phyloP scores from a whole-genome alignment of 768 basidiomycete genomes.

The Phanerochaete sordida region DNA sequence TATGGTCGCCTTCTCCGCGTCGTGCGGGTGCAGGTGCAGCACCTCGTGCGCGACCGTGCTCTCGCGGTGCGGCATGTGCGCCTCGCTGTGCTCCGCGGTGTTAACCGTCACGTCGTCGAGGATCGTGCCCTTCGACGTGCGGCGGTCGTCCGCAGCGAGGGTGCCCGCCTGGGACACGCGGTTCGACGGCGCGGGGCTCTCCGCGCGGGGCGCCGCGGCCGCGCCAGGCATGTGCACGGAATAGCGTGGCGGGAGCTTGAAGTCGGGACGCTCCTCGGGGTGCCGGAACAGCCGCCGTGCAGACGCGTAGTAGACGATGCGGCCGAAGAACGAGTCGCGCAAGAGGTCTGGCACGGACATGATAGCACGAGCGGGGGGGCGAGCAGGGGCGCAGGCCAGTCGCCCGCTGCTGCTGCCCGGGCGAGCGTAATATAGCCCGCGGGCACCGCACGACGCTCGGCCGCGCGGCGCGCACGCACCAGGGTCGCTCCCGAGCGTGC shows the following conservation, averaged over 20 bases:
- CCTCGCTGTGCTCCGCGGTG: neutral
- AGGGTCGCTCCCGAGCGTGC: neutral
- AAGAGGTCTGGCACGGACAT: neutral
- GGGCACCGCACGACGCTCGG: neutral
- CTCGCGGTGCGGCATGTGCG: neutral
- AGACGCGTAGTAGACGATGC: slow-evolving; percentile 25
- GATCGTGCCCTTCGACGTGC: neutral
- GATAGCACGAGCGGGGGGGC: neutral
- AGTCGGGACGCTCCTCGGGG: slow-evolving; percentile 13
- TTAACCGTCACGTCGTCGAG: neutral
- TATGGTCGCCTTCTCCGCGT: neutral
- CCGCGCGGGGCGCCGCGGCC: no score
- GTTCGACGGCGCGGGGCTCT: neutral
- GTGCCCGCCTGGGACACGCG: neutral
- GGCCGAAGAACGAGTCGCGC: slow-evolving; percentile 26
- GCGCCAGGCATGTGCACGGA: neutral
- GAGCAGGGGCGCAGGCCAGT: neutral
- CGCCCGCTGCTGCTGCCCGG: neutral
- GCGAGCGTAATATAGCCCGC: neutral
- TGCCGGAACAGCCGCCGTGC: slow-evolving; percentile 18
- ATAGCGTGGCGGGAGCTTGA: neutral
- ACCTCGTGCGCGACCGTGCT: neutral
- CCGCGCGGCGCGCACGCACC: neutral
- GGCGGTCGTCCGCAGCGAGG: neutral
- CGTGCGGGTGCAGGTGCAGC: neutral